Percentiles rank a stretch among this genome's conserved stretches.
phyloP scores from a whole-genome alignment of 2,329 filamentous ascomycete species.

The Colletotrichum cereale region DNA sequence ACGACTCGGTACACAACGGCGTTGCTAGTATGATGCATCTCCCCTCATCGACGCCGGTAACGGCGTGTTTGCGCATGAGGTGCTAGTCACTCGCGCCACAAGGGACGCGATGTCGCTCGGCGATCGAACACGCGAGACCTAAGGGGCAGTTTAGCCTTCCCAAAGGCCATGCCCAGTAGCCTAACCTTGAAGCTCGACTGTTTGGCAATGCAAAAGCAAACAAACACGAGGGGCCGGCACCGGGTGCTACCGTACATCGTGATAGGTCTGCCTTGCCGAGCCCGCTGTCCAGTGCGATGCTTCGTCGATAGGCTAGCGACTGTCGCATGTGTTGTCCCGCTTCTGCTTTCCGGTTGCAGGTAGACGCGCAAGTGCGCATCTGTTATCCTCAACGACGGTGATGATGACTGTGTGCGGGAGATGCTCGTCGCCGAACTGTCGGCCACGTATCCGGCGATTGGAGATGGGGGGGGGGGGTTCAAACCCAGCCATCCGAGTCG shows the following conservation, averaged over 20 bases:
- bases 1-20: background rate
- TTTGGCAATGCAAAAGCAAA: background rate
- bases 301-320: background rate
- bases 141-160: background rate
- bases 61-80: too few relatives aligned
- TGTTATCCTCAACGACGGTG: background rate
- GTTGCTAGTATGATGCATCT: background rate
- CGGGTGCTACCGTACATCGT: background rate
- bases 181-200: background rate
- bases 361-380: background rate
- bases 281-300: background rate
- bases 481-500: background rate
- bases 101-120: background rate
- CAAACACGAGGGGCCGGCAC: background rate
- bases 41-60: background rate
- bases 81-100: background rate
- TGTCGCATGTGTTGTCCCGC: background rate
- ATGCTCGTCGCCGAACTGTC: background rate
- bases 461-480: background rate
- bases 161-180: background rate
- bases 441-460: background rate
- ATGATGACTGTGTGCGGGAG: background rate
- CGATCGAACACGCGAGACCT: background rate
- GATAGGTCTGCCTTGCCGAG: background rate
- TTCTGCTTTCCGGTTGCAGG: background rate